Percentiles rank a stretch among this genome's conserved stretches.
Conservation (phyloP, 768 basidiomycete genomes). For the Termitomyces sp. region DNA sequence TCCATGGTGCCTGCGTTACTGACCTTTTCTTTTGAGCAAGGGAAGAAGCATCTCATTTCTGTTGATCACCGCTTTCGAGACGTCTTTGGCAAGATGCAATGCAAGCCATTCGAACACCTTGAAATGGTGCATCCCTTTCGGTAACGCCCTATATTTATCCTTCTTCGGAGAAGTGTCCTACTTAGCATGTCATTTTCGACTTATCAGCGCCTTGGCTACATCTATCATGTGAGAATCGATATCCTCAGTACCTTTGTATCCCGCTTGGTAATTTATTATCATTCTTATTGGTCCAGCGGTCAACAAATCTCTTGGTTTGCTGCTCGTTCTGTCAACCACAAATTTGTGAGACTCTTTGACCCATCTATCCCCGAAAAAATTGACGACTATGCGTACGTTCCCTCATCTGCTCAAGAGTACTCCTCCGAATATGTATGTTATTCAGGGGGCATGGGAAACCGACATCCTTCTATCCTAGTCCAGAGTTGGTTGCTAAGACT, state of each 20-base stretch:
- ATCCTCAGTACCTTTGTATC: background rate
- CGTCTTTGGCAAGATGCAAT: slow-evolving; percentile 59
- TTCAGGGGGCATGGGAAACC: slow-evolving; percentile 17
- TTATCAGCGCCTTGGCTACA: slow-evolving; percentile 54
- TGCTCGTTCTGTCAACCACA: slow-evolving; percentile 77
- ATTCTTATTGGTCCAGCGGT: slow-evolving; percentile 37
- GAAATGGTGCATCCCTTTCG: slow-evolving; percentile 81
- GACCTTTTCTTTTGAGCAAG: slow-evolving; percentile 72
- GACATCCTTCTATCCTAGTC: slow-evolving; percentile 62
- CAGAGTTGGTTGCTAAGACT: slow-evolving; percentile 58
- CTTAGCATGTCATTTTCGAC: background rate
- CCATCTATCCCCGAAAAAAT: slow-evolving; percentile 66
- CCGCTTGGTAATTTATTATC: background rate
- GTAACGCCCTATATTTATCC: slow-evolving; percentile 32
- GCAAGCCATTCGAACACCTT: slow-evolving; percentile 72
- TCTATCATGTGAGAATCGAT: slow-evolving; percentile 70
- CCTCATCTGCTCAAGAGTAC: slow-evolving; percentile 2
- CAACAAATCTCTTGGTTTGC: slow-evolving; percentile 88
- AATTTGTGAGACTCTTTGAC: slow-evolving; percentile 73
- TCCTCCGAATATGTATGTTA: background rate
- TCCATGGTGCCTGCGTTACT: slow-evolving; percentile 63
- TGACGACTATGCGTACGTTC: slow-evolving; percentile 38
- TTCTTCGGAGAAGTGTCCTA: background rate
- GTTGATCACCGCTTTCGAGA: slow-evolving; percentile 68
- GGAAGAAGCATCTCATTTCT: slow-evolving; percentile 62